These are phyloP conservation scores for Trichoderma semiorbis DNA, from an alignment of 2,329 filamentous ascomycete genomes.

Conservation along the genomic window DNA sequence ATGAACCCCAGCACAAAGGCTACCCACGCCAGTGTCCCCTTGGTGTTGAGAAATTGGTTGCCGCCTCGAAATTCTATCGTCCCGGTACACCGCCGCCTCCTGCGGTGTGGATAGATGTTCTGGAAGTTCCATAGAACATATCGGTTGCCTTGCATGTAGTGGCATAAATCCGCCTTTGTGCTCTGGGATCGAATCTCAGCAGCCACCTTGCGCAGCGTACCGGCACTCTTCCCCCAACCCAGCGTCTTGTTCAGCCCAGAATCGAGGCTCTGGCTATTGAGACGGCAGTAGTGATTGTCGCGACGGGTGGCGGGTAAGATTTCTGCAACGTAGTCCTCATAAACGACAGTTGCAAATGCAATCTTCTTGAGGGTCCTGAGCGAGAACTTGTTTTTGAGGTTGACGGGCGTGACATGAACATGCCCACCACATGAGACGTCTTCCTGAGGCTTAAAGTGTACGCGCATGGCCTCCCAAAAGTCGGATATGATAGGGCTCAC, in stretches of 20 bases:
- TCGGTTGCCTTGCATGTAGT: constrained; percentile 39
- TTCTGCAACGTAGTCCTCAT: constrained; percentile 35
- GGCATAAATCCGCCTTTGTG: constrained; percentile 32
- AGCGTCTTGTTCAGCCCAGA: constrained; percentile 31
- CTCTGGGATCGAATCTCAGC: constrained; percentile 27
- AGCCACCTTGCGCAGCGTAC: constrained; percentile 29
- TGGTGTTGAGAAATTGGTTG: constrained; percentile 38
- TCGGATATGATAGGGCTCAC: constrained; percentile 34
- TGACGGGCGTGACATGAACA: constrained; percentile 39
- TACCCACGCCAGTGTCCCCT: constrained; percentile 38
- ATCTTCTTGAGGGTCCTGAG: constrained; percentile 36
- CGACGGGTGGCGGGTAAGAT: constrained; percentile 33
- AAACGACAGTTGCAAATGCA: constrained; percentile 35
- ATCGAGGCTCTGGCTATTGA: constrained; percentile 32
- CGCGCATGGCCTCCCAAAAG: constrained; percentile 42
- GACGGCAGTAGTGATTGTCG: constrained; percentile 35
- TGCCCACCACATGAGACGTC: constrained; percentile 38
- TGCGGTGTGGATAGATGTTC: constrained; percentile 37
- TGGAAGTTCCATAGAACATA: constrained; percentile 42
- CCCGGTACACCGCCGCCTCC: constrained; percentile 36
- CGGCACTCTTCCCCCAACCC: constrained; percentile 27
- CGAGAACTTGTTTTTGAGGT: constrained; percentile 33
- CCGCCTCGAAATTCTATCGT: constrained; percentile 40
- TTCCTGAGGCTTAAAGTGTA: constrained; percentile 38
- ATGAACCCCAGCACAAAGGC: constrained; percentile 39